phyloP scores from a whole-genome alignment of 2,329 filamentous ascomycete species.

The Phoma sp. region DNA sequence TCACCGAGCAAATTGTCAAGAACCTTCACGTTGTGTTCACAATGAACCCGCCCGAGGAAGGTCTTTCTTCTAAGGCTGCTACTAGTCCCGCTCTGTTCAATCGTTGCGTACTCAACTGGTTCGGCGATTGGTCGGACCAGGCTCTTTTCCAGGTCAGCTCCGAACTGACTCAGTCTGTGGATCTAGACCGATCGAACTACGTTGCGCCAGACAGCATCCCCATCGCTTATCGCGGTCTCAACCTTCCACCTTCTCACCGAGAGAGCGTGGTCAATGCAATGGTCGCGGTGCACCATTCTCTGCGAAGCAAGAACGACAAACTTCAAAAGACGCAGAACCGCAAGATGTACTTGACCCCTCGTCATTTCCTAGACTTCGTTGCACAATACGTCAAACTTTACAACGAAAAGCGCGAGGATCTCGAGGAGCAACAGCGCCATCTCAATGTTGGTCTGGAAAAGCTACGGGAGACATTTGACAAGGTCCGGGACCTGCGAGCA shows the following conservation, averaged over 20 bases:
- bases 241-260: constrained; percentile 84
- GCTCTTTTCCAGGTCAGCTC: constrained; percentile 97
- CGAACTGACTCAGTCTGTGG: constrained; percentile 94
- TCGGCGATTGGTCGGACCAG: constrained; percentile 99
- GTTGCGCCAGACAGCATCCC: constrained; percentile 88
- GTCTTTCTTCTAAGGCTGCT: constrained; percentile 92
- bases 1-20: constrained; percentile 98
- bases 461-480: constrained; percentile 93
- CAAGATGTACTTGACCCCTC: constrained; percentile 90
- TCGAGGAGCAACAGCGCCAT: constrained; percentile 98
- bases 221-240: constrained; percentile 86
- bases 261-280: constrained; percentile 96
- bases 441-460: constrained; percentile 98
- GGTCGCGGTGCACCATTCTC: constrained; percentile 97
- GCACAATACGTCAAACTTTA: constrained; percentile 97
- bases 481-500: constrained; percentile 88
- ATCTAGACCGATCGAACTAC: constrained; percentile 88
- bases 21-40: constrained; percentile 99
- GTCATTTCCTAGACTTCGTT: constrained; percentile 97
- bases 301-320: constrained; percentile 87
- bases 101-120: constrained; percentile 99
- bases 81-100: constrained; percentile 99
- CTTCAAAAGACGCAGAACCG: constrained; percentile 91
- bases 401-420: constrained; percentile 96
- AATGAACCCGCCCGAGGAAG: constrained; percentile 98